Conservation (phyloP, 1,139 yeast genomes). For the Kodamaea alishanica region DNA sequence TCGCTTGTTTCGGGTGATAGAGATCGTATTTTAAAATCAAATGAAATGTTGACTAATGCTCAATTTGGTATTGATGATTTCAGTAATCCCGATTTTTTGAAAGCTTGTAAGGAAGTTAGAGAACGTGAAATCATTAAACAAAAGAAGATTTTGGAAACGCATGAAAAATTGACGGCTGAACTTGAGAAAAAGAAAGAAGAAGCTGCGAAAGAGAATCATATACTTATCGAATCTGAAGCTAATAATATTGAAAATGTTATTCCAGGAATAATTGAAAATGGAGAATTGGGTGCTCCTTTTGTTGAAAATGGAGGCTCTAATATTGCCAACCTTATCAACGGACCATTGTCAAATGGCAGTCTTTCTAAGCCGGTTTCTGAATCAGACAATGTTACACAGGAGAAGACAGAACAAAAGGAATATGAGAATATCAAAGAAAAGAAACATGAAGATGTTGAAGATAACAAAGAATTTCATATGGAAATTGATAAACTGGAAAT, state of each 20-base stretch:
- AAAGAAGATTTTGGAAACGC: constrained; percentile 42
- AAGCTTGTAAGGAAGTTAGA: constrained; percentile 73
- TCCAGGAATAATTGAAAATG: neutral
- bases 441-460: constrained; percentile 1
- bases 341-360: neutral
- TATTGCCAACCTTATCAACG: neutral
- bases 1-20: constrained; percentile 73
- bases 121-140: constrained; percentile 63
- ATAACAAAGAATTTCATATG: constrained; percentile 12
- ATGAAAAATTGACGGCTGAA: constrained; percentile 25
- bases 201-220: constrained; percentile 11
- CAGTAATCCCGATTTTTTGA: constrained; percentile 64
- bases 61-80: constrained; percentile 94
- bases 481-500: constrained; percentile 10
- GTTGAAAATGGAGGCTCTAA: neutral
- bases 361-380: constrained; percentile 1
- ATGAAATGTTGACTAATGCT: constrained; percentile 95
- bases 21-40: constrained; percentile 81
- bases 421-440: neutral
- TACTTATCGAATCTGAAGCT: too few species aligned
- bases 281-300: neutral
- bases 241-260: neutral
- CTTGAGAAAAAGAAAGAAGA: constrained; percentile 16
- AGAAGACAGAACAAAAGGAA: neutral
- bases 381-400: constrained; percentile 2